Conservation (phyloP, 2,329 filamentous ascomycete genomes). For the Penicillium brevicompactum region DNA sequence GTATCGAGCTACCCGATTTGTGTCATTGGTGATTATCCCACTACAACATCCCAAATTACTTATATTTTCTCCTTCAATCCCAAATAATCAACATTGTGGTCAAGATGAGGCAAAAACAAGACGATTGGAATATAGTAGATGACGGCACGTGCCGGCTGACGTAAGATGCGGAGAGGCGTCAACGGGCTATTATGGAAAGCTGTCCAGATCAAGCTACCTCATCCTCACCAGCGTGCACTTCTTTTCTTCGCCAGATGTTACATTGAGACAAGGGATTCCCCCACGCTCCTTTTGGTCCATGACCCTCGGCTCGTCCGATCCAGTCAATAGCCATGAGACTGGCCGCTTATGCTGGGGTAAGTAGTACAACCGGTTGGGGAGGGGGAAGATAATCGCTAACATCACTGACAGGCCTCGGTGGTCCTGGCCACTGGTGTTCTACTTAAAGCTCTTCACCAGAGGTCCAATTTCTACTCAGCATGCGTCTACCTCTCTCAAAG, state of each 20-base stretch:
- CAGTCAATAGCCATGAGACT: constrained; percentile 47
- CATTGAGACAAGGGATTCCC: constrained; percentile 3
- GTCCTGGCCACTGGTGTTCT: constrained; percentile 82
- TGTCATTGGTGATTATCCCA: no score
- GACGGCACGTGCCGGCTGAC: constrained; percentile 26
- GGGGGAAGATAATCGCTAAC: constrained; percentile 15
- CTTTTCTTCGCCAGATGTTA: constrained; percentile 13
- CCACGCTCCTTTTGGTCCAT: constrained; percentile 26
- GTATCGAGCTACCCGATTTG: no score
- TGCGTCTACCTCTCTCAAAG: constrained; percentile 96
- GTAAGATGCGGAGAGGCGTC: constrained; percentile 29
- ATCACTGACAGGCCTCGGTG: constrained; percentile 66
- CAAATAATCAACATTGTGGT: no score
- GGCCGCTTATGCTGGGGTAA: constrained; percentile 56
- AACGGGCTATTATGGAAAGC: constrained; percentile 23
- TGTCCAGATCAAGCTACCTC: constrained; percentile 27
- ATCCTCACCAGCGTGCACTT: constrained; percentile 12
- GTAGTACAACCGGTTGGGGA: constrained; percentile 19
- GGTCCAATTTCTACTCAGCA: constrained; percentile 97
- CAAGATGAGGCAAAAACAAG: no score
- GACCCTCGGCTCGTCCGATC: constrained; percentile 27
- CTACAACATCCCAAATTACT: background rate
- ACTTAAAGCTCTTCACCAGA: constrained; percentile 87
- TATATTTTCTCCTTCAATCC: background rate
- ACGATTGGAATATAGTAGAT: constrained; percentile 1